A percentile compares a stretch with the other conserved stretches of the same genome.
phyloP scores from a whole-genome alignment of 352 stramenopile genomes.

The Globisporangium nodosum region DNA sequence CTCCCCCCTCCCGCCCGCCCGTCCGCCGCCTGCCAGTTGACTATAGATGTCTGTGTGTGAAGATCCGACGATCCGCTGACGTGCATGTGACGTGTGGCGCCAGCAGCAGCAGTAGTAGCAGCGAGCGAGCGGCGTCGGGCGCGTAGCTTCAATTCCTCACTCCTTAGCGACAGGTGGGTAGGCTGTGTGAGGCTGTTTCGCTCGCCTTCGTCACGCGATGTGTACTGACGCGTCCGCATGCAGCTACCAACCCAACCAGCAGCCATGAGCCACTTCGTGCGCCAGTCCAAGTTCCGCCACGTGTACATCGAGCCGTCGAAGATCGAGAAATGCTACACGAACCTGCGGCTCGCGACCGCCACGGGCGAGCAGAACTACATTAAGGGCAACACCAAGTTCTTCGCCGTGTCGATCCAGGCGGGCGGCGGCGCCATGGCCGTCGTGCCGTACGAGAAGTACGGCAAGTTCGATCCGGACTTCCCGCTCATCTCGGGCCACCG shows the following conservation, averaged over 20 bases:
- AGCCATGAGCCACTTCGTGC: slow-evolving; percentile 93
- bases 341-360: slow-evolving; percentile 93
- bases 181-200: too few species aligned
- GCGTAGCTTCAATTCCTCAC: too few species aligned
- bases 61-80: too few species aligned
- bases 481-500: slow-evolving; percentile 95
- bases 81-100: too few species aligned
- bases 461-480: slow-evolving; percentile 92
- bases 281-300: slow-evolving; percentile 97
- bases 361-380: slow-evolving; percentile 99
- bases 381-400: slow-evolving; percentile 99
- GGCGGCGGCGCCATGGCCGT: slow-evolving; percentile 91
- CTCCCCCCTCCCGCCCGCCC: too few species aligned
- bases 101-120: too few species aligned
- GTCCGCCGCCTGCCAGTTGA: too few species aligned
- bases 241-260: not conserved
- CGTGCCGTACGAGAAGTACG: slow-evolving; percentile 92
- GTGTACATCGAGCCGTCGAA: slow-evolving; percentile 97
- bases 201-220: too few species aligned
- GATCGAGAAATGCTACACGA: slow-evolving; percentile 89
- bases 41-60: too few species aligned
- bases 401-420: slow-evolving; percentile 92
- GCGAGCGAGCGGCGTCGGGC: too few species aligned
- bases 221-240: too few species aligned
- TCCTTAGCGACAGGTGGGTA: too few species aligned